Evolutionary conservation across 257 asterid species (phyloP), one percentile per base, ranked within the genome.

Genomic region (Phtheirospermum japonicum): DNA sequence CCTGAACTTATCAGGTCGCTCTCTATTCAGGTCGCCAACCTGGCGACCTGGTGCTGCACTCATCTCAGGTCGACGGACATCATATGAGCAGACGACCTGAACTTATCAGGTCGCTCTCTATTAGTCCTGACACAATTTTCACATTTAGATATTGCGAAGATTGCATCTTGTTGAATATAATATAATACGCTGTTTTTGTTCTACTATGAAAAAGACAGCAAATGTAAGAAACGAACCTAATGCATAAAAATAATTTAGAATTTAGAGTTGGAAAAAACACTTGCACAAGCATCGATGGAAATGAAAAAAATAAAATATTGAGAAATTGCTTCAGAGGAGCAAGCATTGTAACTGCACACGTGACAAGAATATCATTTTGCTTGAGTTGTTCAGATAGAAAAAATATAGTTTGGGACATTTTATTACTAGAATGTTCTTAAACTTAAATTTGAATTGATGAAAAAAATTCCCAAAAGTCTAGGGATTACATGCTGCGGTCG

Each of bases 91-190:
- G n/a, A n/a, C n/a, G n/a, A n/a, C n/a, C n/a, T n/a, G n/a, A n/a
- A n/a, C n/a, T n/a, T n/a, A n/a, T n/a, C n/a, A n/a, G n/a, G n/a
- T n/a, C n/a, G n/a, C n/a, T n/a, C n/a, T n/a, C n/a, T n/a, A n/a
- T n/a, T n/a, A n/a, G n/a, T n/a, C 92, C 99, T 93, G 86, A 68
- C 69, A 80, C 67, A 77, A 71, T 64, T 54, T 63, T 73, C 66
- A 65, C 32, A 18, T 73, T 59, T 48, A 73, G 71, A 67, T 69
- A 72, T 65, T 54, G 70, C 59, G 28, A 70, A 36, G 59, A 56
- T 52, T 14, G 14, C 50, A 30, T 30, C 66, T 69, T 57, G 59
- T 26, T 34, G 71, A 61, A 49, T 40, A 42, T 39, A 5, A 50
- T 63, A 19, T 55, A 51, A 55, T 65, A 40, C 26, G 36, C 39